These are phyloP conservation scores for Collybia sordida DNA, from an alignment of 768 basidiomycete species.

Conservation along the genomic window DNA sequence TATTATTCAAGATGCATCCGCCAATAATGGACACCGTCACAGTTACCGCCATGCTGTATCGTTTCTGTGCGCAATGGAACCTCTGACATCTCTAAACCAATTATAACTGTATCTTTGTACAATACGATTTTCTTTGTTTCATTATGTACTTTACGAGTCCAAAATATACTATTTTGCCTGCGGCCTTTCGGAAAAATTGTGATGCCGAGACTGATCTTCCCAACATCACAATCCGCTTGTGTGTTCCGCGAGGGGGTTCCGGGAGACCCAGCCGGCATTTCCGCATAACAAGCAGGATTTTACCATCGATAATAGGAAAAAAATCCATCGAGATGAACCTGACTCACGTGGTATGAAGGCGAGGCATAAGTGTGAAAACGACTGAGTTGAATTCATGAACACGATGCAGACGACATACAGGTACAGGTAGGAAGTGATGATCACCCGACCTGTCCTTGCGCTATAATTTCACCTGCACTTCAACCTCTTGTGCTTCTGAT, in stretches of 20 bases:
- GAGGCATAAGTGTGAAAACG: slow-evolving; percentile 27
- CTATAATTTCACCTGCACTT: slow-evolving; percentile 64
- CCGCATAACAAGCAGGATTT: slow-evolving; percentile 2
- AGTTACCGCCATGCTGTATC: slow-evolving; percentile 83
- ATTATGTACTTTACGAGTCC: slow-evolving; percentile 13
- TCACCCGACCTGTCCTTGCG: slow-evolving; percentile 35
- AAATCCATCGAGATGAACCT: slow-evolving; percentile 23
- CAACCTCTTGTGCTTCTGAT: slow-evolving; percentile 41
- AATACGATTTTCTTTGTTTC: slow-evolving; percentile 1
- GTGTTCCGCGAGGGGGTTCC: slow-evolving; percentile 1
- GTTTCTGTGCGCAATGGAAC: slow-evolving; percentile 64
- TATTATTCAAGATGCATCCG: slow-evolving; percentile 69
- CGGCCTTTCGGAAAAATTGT: too few relatives aligned
- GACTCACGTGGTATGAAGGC: slow-evolving; percentile 32
- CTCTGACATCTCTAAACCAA: slow-evolving; percentile 27
- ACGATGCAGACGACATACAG: slow-evolving; percentile 39
- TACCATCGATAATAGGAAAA: slow-evolving; percentile 19
- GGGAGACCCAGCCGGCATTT: slow-evolving; percentile 5
- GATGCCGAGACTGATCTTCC: too few relatives aligned
- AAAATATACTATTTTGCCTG: too few relatives aligned
- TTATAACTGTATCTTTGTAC: background rate
- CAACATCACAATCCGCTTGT: background rate
- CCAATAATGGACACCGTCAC: slow-evolving; percentile 90
- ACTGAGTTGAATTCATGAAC: slow-evolving; percentile 33
- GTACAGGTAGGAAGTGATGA: slow-evolving; percentile 27